These are phyloP conservation scores for Acanthamoeba divionensis DNA, from an alignment of 208 protist species.

Conservation along the genomic window DNA sequence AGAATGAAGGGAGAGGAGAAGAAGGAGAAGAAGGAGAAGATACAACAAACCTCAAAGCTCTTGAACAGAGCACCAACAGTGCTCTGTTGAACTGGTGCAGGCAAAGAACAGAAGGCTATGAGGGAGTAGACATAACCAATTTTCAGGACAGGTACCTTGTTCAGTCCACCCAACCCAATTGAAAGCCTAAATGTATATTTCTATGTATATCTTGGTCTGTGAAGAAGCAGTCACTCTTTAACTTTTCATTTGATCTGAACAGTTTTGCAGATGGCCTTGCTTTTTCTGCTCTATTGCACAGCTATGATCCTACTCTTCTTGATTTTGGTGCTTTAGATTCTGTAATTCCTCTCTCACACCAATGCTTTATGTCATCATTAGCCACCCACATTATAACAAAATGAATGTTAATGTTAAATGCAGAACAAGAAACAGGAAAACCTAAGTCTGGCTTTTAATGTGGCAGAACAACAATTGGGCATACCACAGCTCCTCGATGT, in stretches of 20 bases:
- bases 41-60: not conserved
- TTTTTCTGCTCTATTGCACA: slow-evolving; percentile 25
- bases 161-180: not conserved
- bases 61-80: not conserved
- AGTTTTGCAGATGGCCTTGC: slow-evolving; percentile 34
- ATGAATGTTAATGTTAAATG: not conserved
- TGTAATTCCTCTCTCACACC: not conserved
- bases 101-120: slow-evolving; percentile 5
- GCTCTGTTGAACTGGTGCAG: slow-evolving; percentile 35
- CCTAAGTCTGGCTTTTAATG: slow-evolving; percentile 76
- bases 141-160: not conserved
- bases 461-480: slow-evolving; percentile 74
- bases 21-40: not conserved
- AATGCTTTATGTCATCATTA: not conserved
- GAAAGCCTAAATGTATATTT: not conserved
- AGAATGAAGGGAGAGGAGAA: not conserved
- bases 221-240: not conserved
- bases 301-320: not conserved
- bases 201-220: not conserved
- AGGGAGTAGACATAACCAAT: slow-evolving; percentile 36
- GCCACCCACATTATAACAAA: not conserved
- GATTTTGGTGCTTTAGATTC: not conserved
- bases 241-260: not conserved
- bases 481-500: slow-evolving; percentile 80
- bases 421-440: slow-evolving; percentile 62